These are phyloP conservation scores for Entoloma clypeatum DNA, from an alignment of 1,284 basidiomycete species.

Conservation along the genomic window DNA sequence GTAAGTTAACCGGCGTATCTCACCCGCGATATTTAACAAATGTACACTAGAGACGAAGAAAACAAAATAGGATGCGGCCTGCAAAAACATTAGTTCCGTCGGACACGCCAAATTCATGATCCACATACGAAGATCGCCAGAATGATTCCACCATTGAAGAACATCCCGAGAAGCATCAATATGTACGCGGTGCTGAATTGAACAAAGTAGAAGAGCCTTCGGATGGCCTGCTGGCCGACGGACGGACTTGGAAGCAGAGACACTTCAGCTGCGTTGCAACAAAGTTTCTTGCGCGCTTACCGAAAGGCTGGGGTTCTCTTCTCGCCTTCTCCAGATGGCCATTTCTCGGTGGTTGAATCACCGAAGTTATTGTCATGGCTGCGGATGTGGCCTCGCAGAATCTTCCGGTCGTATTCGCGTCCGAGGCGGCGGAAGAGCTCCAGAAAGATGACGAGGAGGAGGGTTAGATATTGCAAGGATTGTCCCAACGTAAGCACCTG, in stretches of 20 bases:
- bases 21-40: too few relatives aligned
- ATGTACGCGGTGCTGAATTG: slow-evolving; percentile 9
- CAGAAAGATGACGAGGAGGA: slow-evolving; percentile 2
- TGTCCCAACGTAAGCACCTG: slow-evolving; percentile 5
- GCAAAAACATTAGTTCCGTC: neutral
- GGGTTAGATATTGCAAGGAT: slow-evolving; percentile 4
- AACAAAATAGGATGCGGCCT: slow-evolving; percentile 4
- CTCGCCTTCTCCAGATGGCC: too few relatives aligned
- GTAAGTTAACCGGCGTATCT: neutral
- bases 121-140: slow-evolving; percentile 6
- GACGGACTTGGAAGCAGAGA: too few relatives aligned
- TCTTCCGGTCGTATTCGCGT: slow-evolving; percentile 9
- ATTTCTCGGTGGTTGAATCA: too few relatives aligned
- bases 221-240: slow-evolving; percentile 1
- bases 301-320: too few relatives aligned
- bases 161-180: slow-evolving; percentile 8
- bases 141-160: slow-evolving; percentile 5
- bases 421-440: slow-evolving; percentile 8
- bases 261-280: too few relatives aligned
- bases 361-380: too few relatives aligned
- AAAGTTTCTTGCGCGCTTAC: too few relatives aligned
- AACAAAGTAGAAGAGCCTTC: slow-evolving; percentile 6
- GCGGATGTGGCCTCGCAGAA: slow-evolving; percentile 3
- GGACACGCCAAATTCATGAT: neutral
- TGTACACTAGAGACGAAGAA: too few relatives aligned